Base-by-base conservation (phyloP, 805 yeast genomes). In the Barnettozyma sucrosica region DNA sequence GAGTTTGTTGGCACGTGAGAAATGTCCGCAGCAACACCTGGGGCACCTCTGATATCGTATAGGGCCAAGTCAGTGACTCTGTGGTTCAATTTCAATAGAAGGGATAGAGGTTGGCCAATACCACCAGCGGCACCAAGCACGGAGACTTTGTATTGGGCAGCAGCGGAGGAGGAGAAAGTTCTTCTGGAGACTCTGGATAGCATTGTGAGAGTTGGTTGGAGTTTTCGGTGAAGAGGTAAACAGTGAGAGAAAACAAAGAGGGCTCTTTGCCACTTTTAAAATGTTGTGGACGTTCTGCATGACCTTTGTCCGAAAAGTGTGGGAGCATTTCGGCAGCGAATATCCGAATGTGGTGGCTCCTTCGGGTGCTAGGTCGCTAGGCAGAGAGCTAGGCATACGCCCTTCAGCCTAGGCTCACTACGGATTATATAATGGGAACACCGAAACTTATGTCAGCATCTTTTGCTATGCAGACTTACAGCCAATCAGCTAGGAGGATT, bases 21-120 rank as follows among this genome's bases (percentile, higher is more conserved):
- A 53, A 90, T 77, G 65, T 90, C 98, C 49, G 98, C 90, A 56
- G 97, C 97, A 52, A 90, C 97, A 75, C 98, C 98, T 57, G 89
- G 89, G 52, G 96, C 95, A 61, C 93, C 89, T 68, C 82, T 81
- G 65, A 90, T 76, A 71, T 90, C 98, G 75, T 86, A 90, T 48
- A 90, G 75, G 51, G 93, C 79, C 66, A 90, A 76, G 58, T 83
- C 85, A 45, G 95, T 85, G 53, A 90, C 96, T 71, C 86, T 82
- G 70, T 78, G 84, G 81, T 89, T 88, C 65, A 85, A 77, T 75
- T 92, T 90, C 74, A 90, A 69, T 65, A 92, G 77, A 51, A 87
- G 73, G 43, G 92, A 85, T 58, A 85, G 70, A 52, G 95, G 95
- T 72, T 85, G 92, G 55, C 98, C 98, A 69, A 90, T 92, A 70